Conservation (phyloP, 805 yeast species). For the Novakomyces olei region DNA sequence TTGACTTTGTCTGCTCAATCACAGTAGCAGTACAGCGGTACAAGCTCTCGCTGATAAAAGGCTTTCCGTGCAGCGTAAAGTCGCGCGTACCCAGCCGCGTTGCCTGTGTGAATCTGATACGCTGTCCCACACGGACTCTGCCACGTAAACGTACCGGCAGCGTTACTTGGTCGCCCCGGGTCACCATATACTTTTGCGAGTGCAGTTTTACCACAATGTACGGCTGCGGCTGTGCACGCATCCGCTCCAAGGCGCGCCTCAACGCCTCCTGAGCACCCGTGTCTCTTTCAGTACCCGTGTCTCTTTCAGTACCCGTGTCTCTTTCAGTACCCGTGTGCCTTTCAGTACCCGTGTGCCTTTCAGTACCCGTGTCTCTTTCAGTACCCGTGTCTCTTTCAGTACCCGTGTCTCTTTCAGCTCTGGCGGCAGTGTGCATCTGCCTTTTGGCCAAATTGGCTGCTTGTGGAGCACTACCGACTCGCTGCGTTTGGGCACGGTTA, state of each 20-base stretch:
- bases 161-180: slow-evolving; percentile 68
- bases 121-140: slow-evolving; percentile 69
- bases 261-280: background rate
- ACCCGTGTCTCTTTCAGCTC: too few species aligned
- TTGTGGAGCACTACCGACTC: too few species aligned
- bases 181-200: slow-evolving; percentile 67
- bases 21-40: slow-evolving; percentile 10
- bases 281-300: too few species aligned
- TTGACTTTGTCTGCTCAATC: slow-evolving; percentile 12
- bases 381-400: too few species aligned
- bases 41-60: slow-evolving; percentile 24
- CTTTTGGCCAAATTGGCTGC: too few species aligned
- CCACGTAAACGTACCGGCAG: slow-evolving; percentile 59
- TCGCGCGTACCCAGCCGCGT: slow-evolving; percentile 69
- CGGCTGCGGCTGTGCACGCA: slow-evolving; percentile 14
- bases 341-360: too few species aligned
- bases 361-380: too few species aligned
- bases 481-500: slow-evolving; percentile 15
- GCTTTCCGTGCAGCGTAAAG: slow-evolving; percentile 39
- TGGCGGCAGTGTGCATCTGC: too few species aligned
- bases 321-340: too few species aligned
- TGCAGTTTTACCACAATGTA: slow-evolving; percentile 71
- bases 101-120: slow-evolving; percentile 49
- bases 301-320: too few species aligned
- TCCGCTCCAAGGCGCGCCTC: background rate